phyloP scores from a whole-genome alignment of 2,329 filamentous ascomycete genomes.

The Fusarium sp. region DNA sequence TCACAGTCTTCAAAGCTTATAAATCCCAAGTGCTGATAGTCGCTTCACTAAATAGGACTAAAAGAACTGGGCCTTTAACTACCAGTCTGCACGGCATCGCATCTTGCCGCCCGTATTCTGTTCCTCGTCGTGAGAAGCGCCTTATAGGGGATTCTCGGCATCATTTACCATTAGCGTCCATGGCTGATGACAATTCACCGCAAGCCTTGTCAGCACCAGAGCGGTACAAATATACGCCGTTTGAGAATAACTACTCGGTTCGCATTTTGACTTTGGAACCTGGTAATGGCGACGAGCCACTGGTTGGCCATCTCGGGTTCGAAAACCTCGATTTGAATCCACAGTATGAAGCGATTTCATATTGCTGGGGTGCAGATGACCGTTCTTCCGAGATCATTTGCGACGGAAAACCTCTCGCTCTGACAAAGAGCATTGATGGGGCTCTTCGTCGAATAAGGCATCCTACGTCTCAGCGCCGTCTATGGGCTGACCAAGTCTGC shows the following conservation, averaged over 20 bases:
- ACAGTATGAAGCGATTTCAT: constrained; percentile 53
- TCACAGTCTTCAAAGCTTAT: not conserved
- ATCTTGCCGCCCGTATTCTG: not conserved
- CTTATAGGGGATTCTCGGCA: not conserved
- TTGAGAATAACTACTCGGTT: constrained; percentile 41
- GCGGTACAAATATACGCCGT: constrained; percentile 42
- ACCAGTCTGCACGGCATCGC: not conserved
- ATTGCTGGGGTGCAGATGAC: constrained; percentile 52
- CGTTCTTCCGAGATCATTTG: constrained; percentile 43
- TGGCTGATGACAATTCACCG: constrained; percentile 27
- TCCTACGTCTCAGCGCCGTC: constrained; percentile 42
- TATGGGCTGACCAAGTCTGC: constrained; percentile 58
- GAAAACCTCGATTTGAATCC: constrained; percentile 44
- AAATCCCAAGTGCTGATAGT: not conserved
- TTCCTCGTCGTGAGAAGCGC: not conserved
- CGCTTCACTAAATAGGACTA: constrained; percentile 5
- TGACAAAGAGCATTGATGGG: constrained; percentile 50
- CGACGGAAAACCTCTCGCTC: constrained; percentile 42
- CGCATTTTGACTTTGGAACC: constrained; percentile 52
- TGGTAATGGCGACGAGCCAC: constrained; percentile 45
- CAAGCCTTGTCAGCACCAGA: not conserved
- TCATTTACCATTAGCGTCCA: constrained; percentile 8
- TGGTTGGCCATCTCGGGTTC: constrained; percentile 46
- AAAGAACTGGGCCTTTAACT: constrained; percentile 22
- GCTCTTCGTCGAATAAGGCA: constrained; percentile 50